Percentiles rank a stretch among this genome's conserved stretches.
Conservation (phyloP, 768 basidiomycete genomes). For the Suillus paluster region DNA sequence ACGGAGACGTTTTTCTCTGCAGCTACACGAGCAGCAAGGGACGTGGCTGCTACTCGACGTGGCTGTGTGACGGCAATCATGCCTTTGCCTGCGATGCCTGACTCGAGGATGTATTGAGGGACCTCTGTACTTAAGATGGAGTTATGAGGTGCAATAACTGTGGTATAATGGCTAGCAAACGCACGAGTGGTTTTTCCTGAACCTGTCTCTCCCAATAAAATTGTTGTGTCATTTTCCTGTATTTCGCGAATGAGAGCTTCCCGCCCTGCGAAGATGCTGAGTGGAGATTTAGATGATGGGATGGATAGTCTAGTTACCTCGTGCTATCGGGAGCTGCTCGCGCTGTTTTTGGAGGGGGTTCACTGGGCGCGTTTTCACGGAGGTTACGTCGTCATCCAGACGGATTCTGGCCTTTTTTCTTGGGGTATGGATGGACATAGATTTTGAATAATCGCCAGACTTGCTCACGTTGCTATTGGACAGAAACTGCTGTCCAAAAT, state of each 20-base stretch:
- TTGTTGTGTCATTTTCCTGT: conserved; percentile 76
- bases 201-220: conserved; percentile 95
- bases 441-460: neutral
- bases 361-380: conserved; percentile 12
- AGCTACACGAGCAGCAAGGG: conserved; percentile 91
- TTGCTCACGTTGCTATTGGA: neutral
- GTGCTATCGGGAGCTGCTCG: conserved; percentile 75
- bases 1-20: conserved; percentile 75
- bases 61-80: conserved; percentile 95
- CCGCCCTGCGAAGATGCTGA: conserved; percentile 52
- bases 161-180: conserved; percentile 38
- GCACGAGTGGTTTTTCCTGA: conserved; percentile 98
- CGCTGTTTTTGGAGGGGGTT: conserved; percentile 63
- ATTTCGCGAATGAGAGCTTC: conserved; percentile 79
- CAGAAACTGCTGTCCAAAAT: neutral
- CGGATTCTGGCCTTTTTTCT: conserved; percentile 29
- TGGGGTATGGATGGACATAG: conserved; percentile 29
- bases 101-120: conserved; percentile 92
- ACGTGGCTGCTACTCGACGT: conserved; percentile 91
- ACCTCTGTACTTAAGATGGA: conserved; percentile 67
- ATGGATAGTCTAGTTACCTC: conserved; percentile 51
- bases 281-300: neutral
- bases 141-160: conserved; percentile 4
- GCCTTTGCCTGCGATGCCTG: conserved; percentile 69
- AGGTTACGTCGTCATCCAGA: conserved; percentile 24